Evolutionary conservation across 345 rosid genomes (phyloP).

Genomic region (Cochlearia excelsa): DNA sequence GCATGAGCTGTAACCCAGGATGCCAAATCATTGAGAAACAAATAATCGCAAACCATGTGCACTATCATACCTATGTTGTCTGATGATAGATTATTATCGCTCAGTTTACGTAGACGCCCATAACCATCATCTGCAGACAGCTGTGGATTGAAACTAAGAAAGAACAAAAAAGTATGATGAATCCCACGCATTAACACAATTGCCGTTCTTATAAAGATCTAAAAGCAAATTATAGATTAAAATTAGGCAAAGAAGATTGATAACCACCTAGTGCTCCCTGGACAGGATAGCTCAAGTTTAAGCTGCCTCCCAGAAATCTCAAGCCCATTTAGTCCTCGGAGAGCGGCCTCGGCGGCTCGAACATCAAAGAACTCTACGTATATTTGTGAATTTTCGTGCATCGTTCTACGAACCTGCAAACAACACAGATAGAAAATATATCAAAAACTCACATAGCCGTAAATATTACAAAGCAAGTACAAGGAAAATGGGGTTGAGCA

Average conservation of each 20-base stretch:
- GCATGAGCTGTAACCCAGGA: conserved; percentile 3
- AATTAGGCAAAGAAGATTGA: conserved; percentile 14
- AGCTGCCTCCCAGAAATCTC: conserved; percentile 77
- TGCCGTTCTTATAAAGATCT: conserved; percentile 12
- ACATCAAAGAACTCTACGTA: conserved; percentile 72
- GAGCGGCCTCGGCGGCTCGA: conserved; percentile 85
- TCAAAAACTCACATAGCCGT: too few relatives aligned
- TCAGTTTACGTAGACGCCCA: conserved; percentile 39
- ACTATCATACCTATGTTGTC: conserved; percentile 49
- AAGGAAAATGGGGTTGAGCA: too few relatives aligned
- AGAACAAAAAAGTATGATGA: conserved; percentile 14
- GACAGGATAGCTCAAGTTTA: conserved; percentile 54
- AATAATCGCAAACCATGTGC: conserved; percentile 1
- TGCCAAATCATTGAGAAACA: conserved; percentile 17
- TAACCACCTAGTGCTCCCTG: conserved; percentile 51
- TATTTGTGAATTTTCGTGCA: conserved; percentile 52
- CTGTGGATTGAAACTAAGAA: conserved; percentile 48
- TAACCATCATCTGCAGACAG: conserved; percentile 52
- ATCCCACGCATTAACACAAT: conserved; percentile 5
- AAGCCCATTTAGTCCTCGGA: conserved; percentile 53
- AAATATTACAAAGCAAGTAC: too few relatives aligned
- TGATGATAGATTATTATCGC: too few relatives aligned
- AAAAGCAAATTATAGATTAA: conserved; percentile 16
- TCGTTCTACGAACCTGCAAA: conserved; percentile 64
- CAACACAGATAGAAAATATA: conserved; percentile 15